Conservation (phyloP, 164 flowering plant genomes). For the Umbellularia californica region DNA sequence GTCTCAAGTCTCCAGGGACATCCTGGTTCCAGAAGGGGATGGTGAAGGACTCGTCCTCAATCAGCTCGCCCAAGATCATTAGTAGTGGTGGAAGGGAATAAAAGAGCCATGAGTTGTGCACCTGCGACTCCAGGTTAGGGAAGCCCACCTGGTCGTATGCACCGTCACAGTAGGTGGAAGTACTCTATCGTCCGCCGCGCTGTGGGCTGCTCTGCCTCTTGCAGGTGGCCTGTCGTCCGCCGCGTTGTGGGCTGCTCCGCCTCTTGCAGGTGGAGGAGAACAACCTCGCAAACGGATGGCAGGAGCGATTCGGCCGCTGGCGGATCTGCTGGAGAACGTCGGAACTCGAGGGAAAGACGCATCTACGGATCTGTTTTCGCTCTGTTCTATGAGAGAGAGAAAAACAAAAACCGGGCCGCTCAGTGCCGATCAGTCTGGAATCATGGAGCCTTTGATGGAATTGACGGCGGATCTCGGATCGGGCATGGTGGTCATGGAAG, state of each 20-base stretch:
- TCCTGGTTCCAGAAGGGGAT: conserved; percentile 54
- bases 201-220: conserved; percentile 30
- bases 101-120: conserved; percentile 63
- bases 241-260: conserved; percentile 21
- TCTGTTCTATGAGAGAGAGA: too few relatives aligned
- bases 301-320: too few relatives aligned
- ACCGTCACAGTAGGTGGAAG: conserved; percentile 61
- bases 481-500: too few relatives aligned
- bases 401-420: too few relatives aligned
- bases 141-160: conserved; percentile 30
- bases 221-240: conserved; percentile 23
- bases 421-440: too few relatives aligned
- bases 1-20: conserved; percentile 51
- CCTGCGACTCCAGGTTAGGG: conserved; percentile 41
- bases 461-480: too few relatives aligned
- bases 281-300: too few relatives aligned
- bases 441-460: too few relatives aligned
- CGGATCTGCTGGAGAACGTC: too few relatives aligned
- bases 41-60: conserved; percentile 38
- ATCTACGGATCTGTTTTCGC: too few relatives aligned
- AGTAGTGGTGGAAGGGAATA: conserved; percentile 55
- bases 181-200: conserved; percentile 10
- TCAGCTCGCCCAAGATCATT: conserved; percentile 48
- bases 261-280: too few relatives aligned
- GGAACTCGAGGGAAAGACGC: too few relatives aligned